Conservation (phyloP, 345 rosid species). For the Eucalyptus tenuipes region DNA sequence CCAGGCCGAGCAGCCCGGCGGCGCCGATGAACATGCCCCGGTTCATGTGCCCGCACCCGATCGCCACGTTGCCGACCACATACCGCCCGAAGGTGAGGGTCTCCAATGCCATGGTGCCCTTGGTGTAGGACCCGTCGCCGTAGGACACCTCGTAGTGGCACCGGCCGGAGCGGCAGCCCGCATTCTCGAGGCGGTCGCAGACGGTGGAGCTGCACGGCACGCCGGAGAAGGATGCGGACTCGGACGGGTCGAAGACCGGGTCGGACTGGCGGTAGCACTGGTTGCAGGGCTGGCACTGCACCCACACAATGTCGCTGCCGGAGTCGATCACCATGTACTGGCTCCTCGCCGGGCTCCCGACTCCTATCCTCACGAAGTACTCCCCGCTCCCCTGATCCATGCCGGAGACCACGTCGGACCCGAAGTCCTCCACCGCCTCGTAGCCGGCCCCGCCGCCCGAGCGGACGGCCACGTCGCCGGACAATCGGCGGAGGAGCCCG, state of each 20-base stretch:
- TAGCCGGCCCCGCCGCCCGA: not conserved
- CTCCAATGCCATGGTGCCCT: slow-evolving; percentile 78
- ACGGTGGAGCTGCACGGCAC: slow-evolving; percentile 74
- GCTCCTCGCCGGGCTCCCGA: slow-evolving; percentile 77
- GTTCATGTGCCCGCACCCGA: slow-evolving; percentile 90
- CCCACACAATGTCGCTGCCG: slow-evolving; percentile 97
- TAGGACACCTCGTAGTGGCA: slow-evolving; percentile 86
- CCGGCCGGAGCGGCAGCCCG: slow-evolving; percentile 65
- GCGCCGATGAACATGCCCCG: slow-evolving; percentile 94
- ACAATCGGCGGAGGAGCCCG: slow-evolving; percentile 38
- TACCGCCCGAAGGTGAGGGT: slow-evolving; percentile 64
- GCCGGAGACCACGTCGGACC: slow-evolving; percentile 88
- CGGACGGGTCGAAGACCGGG: slow-evolving; percentile 85
- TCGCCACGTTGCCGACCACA: slow-evolving; percentile 58
- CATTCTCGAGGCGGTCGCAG: slow-evolving; percentile 62
- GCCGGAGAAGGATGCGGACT: slow-evolving; percentile 57
- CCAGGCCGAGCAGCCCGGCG: slow-evolving; percentile 83
- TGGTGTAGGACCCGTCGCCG: slow-evolving; percentile 93
- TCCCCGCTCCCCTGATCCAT: slow-evolving; percentile 97
- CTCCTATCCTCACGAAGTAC: slow-evolving; percentile 82
- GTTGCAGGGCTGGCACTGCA: slow-evolving; percentile 89
- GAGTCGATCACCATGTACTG: slow-evolving; percentile 92
- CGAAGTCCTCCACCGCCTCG: slow-evolving; percentile 39
- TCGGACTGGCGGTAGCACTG: slow-evolving; percentile 86
- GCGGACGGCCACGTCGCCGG: not conserved